phyloP scores from a whole-genome alignment of 2,329 filamentous ascomycete genomes.

The Pyrenochaeta sp. region DNA sequence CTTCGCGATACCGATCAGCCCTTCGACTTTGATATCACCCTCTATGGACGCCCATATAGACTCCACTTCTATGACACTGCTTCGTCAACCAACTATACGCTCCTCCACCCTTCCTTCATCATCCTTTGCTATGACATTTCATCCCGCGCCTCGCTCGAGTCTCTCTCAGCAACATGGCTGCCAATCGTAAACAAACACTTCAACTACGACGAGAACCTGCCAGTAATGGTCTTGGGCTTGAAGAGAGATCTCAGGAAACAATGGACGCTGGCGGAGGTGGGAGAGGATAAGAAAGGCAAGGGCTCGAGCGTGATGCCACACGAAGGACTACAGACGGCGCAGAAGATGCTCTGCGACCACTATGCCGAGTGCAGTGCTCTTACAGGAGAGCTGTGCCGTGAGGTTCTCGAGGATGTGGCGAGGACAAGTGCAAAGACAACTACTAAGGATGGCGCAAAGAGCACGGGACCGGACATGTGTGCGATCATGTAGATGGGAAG shows the following conservation, averaged over 20 bases:
- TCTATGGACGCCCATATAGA: slow-evolving; percentile 64
- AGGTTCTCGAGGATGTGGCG: slow-evolving; percentile 69
- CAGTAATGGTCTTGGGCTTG: slow-evolving; percentile 67
- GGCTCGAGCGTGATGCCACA: slow-evolving; percentile 60
- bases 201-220: slow-evolving; percentile 60
- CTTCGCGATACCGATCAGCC: slow-evolving; percentile 66
- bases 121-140: slow-evolving; percentile 68
- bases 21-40: slow-evolving; percentile 65
- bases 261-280: slow-evolving; percentile 47
- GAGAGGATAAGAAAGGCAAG: slow-evolving; percentile 45
- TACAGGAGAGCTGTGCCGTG: slow-evolving; percentile 66
- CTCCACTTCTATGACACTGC: slow-evolving; percentile 66
- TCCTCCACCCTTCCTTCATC: slow-evolving; percentile 62
- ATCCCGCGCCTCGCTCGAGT: slow-evolving; percentile 59
- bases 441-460: slow-evolving; percentile 62
- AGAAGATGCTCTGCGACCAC: slow-evolving; percentile 67
- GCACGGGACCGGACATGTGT: slow-evolving; percentile 42
- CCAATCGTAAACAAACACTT: slow-evolving; percentile 60
- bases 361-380: slow-evolving; percentile 70
- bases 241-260: slow-evolving; percentile 65
- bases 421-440: slow-evolving; percentile 66
- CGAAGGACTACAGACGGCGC: slow-evolving; percentile 60
- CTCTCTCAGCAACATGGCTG: slow-evolving; percentile 57
- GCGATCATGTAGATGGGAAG: neutral
- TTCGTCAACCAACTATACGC: slow-evolving; percentile 65